Base-by-base conservation (phyloP, 768 basidiomycete species). In the Mycena pura region DNA sequence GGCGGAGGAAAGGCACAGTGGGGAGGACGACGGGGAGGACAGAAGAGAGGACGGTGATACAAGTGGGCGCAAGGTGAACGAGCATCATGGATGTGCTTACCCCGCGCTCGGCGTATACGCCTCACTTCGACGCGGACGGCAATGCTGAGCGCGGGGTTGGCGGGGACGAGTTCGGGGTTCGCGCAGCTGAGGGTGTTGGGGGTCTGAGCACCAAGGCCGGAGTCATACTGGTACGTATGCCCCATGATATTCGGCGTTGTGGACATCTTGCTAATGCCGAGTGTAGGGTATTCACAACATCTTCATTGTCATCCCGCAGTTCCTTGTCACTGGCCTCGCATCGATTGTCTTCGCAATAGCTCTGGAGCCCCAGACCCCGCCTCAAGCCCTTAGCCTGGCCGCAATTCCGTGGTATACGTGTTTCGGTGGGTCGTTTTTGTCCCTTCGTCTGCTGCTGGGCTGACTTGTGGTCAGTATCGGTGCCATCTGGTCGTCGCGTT, bases 231-330 rank as follows among this genome's bases (percentile, higher is more conserved):
- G 91, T 93, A 64, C 60, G 88, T 81, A 55, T 40, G 22, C 46
- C 31, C 27, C 54, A 51, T 24, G 27, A n/a, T n/a, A n/a, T n/a
- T n/a, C n/a, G n/a, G n/a, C n/a, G n/a, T n/a, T n/a, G n/a, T n/a
- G n/a, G n/a, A n/a, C n/a, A n/a, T n/a, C n/a, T n/a, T n/a, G n/a
- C n/a, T n/a, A n/a, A n/a, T 47, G 50, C 40, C 43, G 28, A 36
- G 34, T 14, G 31, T 61, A 95, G 93, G 95, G 96, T 38, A 96
- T 98, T 51, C 95, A 98, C 75, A 98, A 97, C 69, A 85, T 97
- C 59, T 96, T 92, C 74, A 80, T 99, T 62, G 96, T 98, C 59
- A 77, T 97, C 7, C 96, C 96, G 0, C 96, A 99, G 70, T 96
- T 98, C 75, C 81, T 99, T 38, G 90, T 96, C 29, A 96, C 93